Conservation (phyloP, 306 rosid species). For the Malus sylvestris region DNA sequence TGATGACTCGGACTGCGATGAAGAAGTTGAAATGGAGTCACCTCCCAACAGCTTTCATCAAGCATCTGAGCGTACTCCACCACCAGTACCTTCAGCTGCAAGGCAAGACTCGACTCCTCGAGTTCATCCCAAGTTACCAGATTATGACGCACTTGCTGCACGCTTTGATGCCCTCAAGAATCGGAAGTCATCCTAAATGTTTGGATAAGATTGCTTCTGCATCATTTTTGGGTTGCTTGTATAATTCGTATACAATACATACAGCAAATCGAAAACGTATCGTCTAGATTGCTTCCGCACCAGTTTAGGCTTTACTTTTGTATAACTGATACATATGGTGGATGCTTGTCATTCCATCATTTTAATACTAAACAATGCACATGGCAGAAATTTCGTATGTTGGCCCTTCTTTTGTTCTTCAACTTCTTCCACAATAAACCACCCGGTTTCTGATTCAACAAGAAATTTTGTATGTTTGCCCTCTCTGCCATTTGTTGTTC, state of each 20-base stretch:
- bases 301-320: background rate
- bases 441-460: background rate
- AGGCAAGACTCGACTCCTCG: slow-evolving; percentile 26
- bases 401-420: background rate
- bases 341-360: slow-evolving; percentile 12
- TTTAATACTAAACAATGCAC: slow-evolving; percentile 1
- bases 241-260: slow-evolving; percentile 2
- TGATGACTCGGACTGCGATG: slow-evolving; percentile 80
- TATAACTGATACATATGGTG: slow-evolving; percentile 3
- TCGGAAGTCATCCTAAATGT: slow-evolving; percentile 30
- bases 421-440: background rate
- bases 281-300: background rate
- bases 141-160: slow-evolving; percentile 76
- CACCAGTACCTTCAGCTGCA: slow-evolving; percentile 40
- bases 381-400: background rate
- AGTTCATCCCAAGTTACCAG: slow-evolving; percentile 88
- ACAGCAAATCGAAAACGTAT: slow-evolving; percentile 27
- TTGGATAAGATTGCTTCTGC: background rate
- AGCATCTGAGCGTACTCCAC: slow-evolving; percentile 60
- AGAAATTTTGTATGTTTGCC: too few species aligned
- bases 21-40: slow-evolving; percentile 51
- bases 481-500: too few species aligned
- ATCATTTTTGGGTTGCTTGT: slow-evolving; percentile 1
- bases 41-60: slow-evolving; percentile 23
- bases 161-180: slow-evolving; percentile 81